A percentile compares a stretch with the other conserved stretches of the same genome.
These are phyloP conservation scores for Marasmius sp. DNA, from an alignment of 1,284 basidiomycete genomes.

Conservation along the genomic window DNA sequence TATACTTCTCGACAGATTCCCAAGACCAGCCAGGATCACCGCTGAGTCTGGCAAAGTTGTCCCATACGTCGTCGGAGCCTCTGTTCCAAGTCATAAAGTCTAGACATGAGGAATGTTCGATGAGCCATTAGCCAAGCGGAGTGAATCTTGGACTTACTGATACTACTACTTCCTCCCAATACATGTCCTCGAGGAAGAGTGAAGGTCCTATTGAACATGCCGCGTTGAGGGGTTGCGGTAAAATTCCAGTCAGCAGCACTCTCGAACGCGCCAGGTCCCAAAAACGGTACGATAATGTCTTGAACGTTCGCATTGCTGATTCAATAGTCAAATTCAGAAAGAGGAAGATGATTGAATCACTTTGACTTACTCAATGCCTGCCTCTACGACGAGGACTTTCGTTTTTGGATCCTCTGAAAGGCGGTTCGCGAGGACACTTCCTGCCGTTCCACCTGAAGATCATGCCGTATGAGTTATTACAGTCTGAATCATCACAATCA, in stretches of 20 bases:
- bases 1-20: slow-evolving; percentile 19
- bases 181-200: not conserved
- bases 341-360: not conserved
- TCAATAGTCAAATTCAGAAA: not conserved
- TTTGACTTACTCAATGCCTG: not conserved
- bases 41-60: slow-evolving; percentile 22
- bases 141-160: not conserved
- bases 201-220: not conserved
- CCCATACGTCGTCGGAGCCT: slow-evolving; percentile 26
- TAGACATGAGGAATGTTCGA: slow-evolving; percentile 11
- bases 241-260: slow-evolving; percentile 2
- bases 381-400: slow-evolving; percentile 12
- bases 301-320: not conserved
- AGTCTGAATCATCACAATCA: too few relatives aligned
- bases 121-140: not conserved
- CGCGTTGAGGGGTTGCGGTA: slow-evolving; percentile 1
- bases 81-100: slow-evolving; percentile 26
- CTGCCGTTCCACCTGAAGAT: slow-evolving; percentile 9
- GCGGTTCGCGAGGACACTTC: slow-evolving; percentile 9
- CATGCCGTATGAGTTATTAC: not conserved
- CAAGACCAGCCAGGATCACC: slow-evolving; percentile 29
- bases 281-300: not conserved
- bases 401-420: slow-evolving; percentile 6
- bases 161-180: slow-evolving; percentile 1
- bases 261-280: not conserved